Base-by-base conservation (phyloP, 805 yeast genomes). In the Wickerhamiella shivajii region DNA sequence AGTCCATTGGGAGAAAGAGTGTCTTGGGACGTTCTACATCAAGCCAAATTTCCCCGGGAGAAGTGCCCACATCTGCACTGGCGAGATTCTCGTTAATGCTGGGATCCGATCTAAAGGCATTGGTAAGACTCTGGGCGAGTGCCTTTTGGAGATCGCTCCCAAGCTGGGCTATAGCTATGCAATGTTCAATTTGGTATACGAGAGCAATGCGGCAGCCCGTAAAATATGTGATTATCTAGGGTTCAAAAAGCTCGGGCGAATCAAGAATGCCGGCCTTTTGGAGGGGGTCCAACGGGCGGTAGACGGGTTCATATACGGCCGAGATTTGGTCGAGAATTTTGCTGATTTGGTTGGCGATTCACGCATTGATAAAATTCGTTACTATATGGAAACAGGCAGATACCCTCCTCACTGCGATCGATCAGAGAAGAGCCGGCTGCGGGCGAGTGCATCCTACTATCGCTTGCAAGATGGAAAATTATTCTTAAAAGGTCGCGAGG, bases 41-140 rank as follows among this genome's bases (percentile, higher is more conserved):
- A 77, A 77, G 43, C 90, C 96, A 2, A 78, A 81, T 47, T 87
- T 76, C 50, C 94, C 96, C 0, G 97, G 97, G 2, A 62, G 97
- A 28, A 77, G 90, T 13, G 73, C 93, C 0, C 96, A 87, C 50
- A 76, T 90, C n/a, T 84, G 93, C 46, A 79, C 93, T 0, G 93
- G 81, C 2, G 76, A 77, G 14, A 78, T 87, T 45, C 59, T 87
- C 22, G 97, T 87, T 2, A 84, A 87, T 54, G 90, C 93, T 3
- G 93, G 93, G 43, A 81, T 81, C 44, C 62, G 98, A 46, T 84
- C 87, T 17, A 80, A 78, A 51, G 94, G 96, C 4, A 80, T 90
- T 18, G 98, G 97, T 4, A 63, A 76, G 36, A 77, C 90, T 0
- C 54, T 90, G 40, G 74, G 79, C 12, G 93, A 83, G 46, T 77